Base-by-base conservation (phyloP, 1,139 yeast species). In the Hyphopichia burtonii region DNA sequence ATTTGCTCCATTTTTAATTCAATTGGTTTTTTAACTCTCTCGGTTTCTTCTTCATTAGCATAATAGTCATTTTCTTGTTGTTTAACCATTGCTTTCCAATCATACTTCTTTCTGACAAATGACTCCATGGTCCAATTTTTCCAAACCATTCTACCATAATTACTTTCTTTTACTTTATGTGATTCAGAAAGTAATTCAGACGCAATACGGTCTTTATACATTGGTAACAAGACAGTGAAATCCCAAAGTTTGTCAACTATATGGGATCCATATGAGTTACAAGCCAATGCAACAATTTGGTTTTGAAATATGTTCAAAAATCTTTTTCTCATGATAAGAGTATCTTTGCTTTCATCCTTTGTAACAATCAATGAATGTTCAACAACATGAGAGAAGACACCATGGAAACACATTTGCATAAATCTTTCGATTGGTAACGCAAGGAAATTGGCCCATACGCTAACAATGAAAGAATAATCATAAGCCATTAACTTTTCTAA, bases 211-310 rank as follows among this genome's bases (percentile, higher is more conserved):
- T 93, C 98, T 53, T 95, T 87, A 64, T 86, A 87, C 74, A 85
- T 80, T 46, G 90, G 88, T 56, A 90, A 74, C 45, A 83, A 81
- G 36, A 82, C 73, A 0, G 96, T 83, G 58, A 88, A 90, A 27
- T 61, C 65, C 96, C 96, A 90, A 41, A 88, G 70, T 46, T 80
- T 80, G 63, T 93, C 99, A 36, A 90, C 85, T 34, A 91, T 78
- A 59, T 91, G 98, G 2, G 97, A 90, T 1, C 96, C 98, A 51
- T 89, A 87, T 0, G 96, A 88, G 56, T 91, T 86, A 55, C 95
- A 83, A 0, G 96, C 75, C 49, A 93, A 71, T 9, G 71, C 78
- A 19, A 75, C 82, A 30, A 80, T 70, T 32, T 71, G 65, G 41
- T 65, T 65, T 43, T 78, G 78, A 46, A 93, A 71, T 14, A 75